Evolutionary conservation across 352 stramenopile species (phyloP), one percentile per base, ranked within the genome.

Genomic region (Elongisporangium prolatum): DNA sequence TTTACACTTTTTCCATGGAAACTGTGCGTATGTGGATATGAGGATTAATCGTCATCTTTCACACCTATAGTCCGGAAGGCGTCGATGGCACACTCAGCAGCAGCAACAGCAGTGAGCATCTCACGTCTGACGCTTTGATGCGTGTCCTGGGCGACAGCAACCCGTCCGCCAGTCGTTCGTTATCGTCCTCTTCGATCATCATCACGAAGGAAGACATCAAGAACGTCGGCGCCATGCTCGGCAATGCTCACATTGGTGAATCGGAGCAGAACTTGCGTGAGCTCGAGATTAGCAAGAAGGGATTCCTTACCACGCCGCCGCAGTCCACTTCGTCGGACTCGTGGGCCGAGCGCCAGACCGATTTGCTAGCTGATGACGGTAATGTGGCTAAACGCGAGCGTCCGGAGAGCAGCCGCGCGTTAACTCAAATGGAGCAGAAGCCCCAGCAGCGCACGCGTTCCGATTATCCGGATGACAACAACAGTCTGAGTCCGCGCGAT

Each of bases 141-240:
- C 34, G 34, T 13, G 34, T 44, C 34, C 10, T 44, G 34, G 34
- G 34, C 9, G 34, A 44, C 34, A 44, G 34, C 34, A 44, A 44
- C 10, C 34, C 34, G 10, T 44, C 34, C 17, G 59, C 70, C 34
- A 52, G 63, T 4, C 75, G 80, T 20, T 87, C 77, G 21, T 59
- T 78, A 24, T 91, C 81, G 50, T 93, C 84, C 38, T 91, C 84
- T 47, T 86, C 79, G 13, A 63, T 89, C 22, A 69, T 75, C n/a
- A 72, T 93, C 16, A 90, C 79, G 44, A 90, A 88, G 61, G 84
- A 93, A 63, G 84, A 93, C 68, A 91, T 93, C 48, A 80, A 74
- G 50, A 66, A 80, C 48, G 69, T 93, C n/a, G 75, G 77, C 4
- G 61, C 72, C 4, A 54, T 91, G 54, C 60, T 93, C 7, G 85